phyloP scores from a whole-genome alignment of 129 eudicot genomes.

The Rutidosis leptorrhynchoides region DNA sequence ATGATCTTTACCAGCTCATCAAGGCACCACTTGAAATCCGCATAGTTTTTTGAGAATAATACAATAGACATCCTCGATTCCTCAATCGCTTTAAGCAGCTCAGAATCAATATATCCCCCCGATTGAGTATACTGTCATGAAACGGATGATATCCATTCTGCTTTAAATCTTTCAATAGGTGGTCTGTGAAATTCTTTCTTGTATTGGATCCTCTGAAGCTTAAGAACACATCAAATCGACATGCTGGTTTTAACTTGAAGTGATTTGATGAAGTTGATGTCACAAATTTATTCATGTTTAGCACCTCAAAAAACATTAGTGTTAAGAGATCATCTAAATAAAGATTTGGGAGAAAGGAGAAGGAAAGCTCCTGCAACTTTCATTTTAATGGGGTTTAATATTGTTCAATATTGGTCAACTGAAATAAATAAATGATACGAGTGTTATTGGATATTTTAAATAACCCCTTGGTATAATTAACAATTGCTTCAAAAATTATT shows the following conservation, averaged over 20 bases:
- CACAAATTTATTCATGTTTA: no score
- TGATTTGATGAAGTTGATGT: background rate
- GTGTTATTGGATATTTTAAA: no score
- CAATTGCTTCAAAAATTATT: no score
- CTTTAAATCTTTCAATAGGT: background rate
- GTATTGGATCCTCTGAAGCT: constrained; percentile 7
- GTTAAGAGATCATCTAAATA: no score
- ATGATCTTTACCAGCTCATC: constrained; percentile 16
- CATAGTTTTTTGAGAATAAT: constrained; percentile 5
- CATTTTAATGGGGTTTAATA: no score
- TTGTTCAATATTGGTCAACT: no score
- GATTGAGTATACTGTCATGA: background rate
- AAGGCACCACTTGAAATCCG: constrained; percentile 7
- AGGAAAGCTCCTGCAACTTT: no score
- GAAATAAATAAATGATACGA: no score
- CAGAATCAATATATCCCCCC: constrained; percentile 9
- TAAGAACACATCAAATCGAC: constrained; percentile 1
- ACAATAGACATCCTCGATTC: constrained; percentile 6
- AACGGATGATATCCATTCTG: background rate
- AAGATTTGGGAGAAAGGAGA: no score
- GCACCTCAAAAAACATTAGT: no score
- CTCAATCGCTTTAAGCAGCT: background rate
- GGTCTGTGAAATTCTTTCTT: background rate
- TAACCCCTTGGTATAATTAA: no score
- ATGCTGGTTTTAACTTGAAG: background rate